These are phyloP conservation scores for Rhizoctonia solani DNA, from an alignment of 1,284 basidiomycete species.

Conservation along the genomic window DNA sequence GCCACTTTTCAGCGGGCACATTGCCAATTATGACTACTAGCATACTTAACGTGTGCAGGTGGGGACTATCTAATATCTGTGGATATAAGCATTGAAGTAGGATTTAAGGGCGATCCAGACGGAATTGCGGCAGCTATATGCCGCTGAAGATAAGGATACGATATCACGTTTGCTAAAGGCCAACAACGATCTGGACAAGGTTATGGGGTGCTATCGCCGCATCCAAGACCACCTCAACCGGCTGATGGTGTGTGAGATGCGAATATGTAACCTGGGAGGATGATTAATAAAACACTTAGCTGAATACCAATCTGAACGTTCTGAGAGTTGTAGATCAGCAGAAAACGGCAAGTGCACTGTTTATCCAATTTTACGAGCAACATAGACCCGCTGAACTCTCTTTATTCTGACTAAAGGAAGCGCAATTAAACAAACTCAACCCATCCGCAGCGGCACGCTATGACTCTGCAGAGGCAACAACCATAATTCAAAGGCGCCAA, in stretches of 20 bases:
- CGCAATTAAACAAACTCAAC: background rate
- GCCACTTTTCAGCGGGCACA: background rate
- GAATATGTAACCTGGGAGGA: background rate
- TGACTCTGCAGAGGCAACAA: background rate
- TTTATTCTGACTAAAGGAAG: background rate
- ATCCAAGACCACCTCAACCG: background rate
- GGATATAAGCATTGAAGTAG: background rate
- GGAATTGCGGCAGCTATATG: background rate
- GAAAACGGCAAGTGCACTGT: background rate
- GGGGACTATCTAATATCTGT: background rate
- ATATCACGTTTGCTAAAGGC: background rate
- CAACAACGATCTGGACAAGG: background rate
- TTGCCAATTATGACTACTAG: background rate
- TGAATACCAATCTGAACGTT: background rate
- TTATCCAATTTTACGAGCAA: background rate
- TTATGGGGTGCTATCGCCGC: slow-evolving; percentile 2
- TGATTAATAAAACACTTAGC: background rate
- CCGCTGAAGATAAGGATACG: background rate
- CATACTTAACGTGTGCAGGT: background rate
- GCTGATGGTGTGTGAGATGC: background rate
- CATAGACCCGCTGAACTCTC: background rate
- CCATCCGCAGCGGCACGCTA: background rate
- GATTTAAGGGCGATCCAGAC: background rate
- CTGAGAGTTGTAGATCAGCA: background rate
- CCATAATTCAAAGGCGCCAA: background rate